Evolutionary conservation across 2,329 filamentous ascomycete genomes (phyloP), one percentile per base, ranked within the genome.

Genomic region (Ceratocystis colombiana): DNA sequence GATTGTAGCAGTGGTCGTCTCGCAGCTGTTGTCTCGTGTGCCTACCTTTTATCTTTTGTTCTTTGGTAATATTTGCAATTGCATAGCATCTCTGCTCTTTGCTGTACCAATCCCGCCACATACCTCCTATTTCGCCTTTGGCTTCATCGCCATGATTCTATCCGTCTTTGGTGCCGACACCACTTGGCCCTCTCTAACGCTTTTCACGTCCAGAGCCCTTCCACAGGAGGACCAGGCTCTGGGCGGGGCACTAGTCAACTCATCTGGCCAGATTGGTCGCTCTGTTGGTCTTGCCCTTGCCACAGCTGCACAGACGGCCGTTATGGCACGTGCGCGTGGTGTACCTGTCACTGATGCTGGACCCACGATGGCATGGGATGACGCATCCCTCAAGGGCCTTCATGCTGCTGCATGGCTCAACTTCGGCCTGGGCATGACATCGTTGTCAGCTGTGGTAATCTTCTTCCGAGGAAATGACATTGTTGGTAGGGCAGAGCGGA

Each of bases 81-180:
- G 79, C 22, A 72, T 84, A 25, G 77, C 84, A 0, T 81, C 78
- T 37, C 73, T 88, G 8, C 78, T 89, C 30, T 86, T 87, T 71
- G 83, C 86, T 0, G 77, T 84, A 0, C 85, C 86, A 0, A 86
- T 89, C 53, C 79, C 84, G 0, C 77, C 80, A 0, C 73, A 76
- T 1, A 86, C 84, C 0, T 82, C 78, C 0, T 89, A 89, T 74
- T 89, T 86, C 72, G 86, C 87, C 2, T 87, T 81, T 69, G 85
- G 82, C 0, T 77, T 90, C 22, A 81, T 81, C 1, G 85, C 86
- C 7, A 88, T 89, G 83, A 73, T 85, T 0, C 75, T 89, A 2
- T 79, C 80, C 5, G 85, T 88, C 7, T 77, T 87, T 45, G 86
- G 87, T 41, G 84, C 85, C 2, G 86, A 89, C 71, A 86, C 84